Evolutionary conservation across 208 protist genomes (phyloP), one percentile per base, ranked within the genome.

Genomic region (Jaenimonas drosophilae): DNA sequence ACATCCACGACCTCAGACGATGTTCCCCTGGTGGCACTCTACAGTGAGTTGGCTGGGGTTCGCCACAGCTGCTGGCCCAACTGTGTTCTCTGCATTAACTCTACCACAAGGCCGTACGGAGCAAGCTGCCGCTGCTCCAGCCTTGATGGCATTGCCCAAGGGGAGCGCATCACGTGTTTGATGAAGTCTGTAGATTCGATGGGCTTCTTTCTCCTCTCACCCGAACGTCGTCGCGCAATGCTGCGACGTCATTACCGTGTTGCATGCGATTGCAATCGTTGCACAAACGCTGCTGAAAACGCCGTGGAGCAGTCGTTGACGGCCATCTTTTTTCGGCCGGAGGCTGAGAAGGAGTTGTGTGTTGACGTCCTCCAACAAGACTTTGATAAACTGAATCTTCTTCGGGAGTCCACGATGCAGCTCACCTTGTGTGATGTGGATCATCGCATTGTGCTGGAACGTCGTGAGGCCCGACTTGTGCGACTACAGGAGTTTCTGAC

Each of bases 51-150:
- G 3, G 32, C 45, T 26, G 38, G 53, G 19, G 16, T 71, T 3
- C 67, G 66, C 2, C 72, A 81, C 53, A 76, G 67, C 55, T 81
- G 72, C 63, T 47, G 53, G n/a, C 72, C 72, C 4, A 81, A 62
- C 34, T 48, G 63, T 0, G 36, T 52, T 6, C 59, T 74, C 32
- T 53, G 67, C 48, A 64, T 63, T 44, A 63, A 70, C 38, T 12
- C 56, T 14, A 56, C 58, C 48, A 46, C 49, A 9, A 56, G 54
- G 2, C 72, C 72, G 16, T 69, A 64, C 49, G 38, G 55, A 2
- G 72, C 51, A 0, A 66, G 40, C 38, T 69, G 58, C 39, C 67
- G 67, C n/a, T 75, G 67, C 31, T 62, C 67, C 0, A 11, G 37
- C 14, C 23, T 50, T 5, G 31, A 56, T 0, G 72, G 72, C 24